Evolutionary conservation across 169 alveolate species (phyloP).

Genomic region (Cryptosporidium baileyi): DNA sequence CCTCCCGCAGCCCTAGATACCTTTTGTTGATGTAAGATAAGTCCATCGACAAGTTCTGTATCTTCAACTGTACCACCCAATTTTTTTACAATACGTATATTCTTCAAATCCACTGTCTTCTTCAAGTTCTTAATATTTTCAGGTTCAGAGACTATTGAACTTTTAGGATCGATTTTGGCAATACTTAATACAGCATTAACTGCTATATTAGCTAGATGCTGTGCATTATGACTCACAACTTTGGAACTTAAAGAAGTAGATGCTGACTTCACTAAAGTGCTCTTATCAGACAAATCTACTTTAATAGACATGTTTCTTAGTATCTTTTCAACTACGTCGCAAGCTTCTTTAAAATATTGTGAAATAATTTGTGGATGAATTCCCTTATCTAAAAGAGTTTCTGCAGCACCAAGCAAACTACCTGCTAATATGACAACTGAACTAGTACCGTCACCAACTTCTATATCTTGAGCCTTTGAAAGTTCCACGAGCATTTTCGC

Average conservation of each 20-base stretch:
- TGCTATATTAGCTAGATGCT: slow-evolving; percentile 97
- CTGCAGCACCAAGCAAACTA: slow-evolving; percentile 94
- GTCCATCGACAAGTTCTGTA: slow-evolving; percentile 97
- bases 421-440: slow-evolving; percentile 99
- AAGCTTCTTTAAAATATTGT: slow-evolving; percentile 92
- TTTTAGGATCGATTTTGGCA: slow-evolving; percentile 19
- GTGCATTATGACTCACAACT: slow-evolving; percentile 95
- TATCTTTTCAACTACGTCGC: slow-evolving; percentile 88
- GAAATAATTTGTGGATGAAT: slow-evolving; percentile 97
- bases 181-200: slow-evolving; percentile 95
- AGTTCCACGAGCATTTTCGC: slow-evolving; percentile 98
- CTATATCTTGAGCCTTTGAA: slow-evolving; percentile 98
- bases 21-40: slow-evolving; percentile 94
- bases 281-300: slow-evolving; percentile 93
- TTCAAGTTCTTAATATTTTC: not conserved
- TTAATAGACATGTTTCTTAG: slow-evolving; percentile 90
- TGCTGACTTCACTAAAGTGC: slow-evolving; percentile 92
- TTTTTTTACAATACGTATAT: slow-evolving; percentile 88
- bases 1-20: slow-evolving; percentile 96
- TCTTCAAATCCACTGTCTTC: slow-evolving; percentile 87
- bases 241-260: slow-evolving; percentile 96
- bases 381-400: slow-evolving; percentile 92
- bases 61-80: slow-evolving; percentile 99
- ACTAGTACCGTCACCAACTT: slow-evolving; percentile 99
- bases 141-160: slow-evolving; percentile 62